Base-by-base conservation (phyloP, 495 filamentous ascomycete genomes). In the Mytilinidion resinicola region DNA sequence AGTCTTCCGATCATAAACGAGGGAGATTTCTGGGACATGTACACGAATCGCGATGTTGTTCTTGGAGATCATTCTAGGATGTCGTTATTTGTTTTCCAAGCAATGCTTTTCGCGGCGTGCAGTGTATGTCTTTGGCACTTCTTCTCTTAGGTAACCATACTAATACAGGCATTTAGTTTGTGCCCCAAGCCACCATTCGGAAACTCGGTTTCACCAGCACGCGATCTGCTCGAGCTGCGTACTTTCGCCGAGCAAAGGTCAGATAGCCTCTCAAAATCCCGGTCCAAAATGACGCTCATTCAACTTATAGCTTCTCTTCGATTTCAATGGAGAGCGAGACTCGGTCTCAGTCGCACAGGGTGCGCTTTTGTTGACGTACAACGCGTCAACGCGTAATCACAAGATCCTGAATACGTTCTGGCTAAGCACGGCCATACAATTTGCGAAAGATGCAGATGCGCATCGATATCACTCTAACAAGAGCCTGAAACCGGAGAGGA, bases 31-130 rank as follows among this genome's bases (percentile, higher is more conserved):
- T 80, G 78, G 78, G 65, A 69, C 30, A 67, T 74, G 9, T 78
- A 73, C 53, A 11, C 51, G 3, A 63, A 70, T 10, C 39, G 39
- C 4, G 39, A 42, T 9, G 4, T 3, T 42, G 12, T 14, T 42
- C 9, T 12, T 1, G 39, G 3, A 17, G 39, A 42, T 1, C 17
- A 17, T 17, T 42, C 39, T 1, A 72, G 67, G 35, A 64, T 79
- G 19, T 76, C 77, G 0, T 63, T 80, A 4, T 77, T 80, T 53
- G 67, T 80, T 12, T 76, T 79, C 35, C 76, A 78, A 59, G 72
- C 76, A 20, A 61, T 80, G 17, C 55, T 80, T 30, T 80, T 80
- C 50, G 74, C 73, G 7, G 73, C 71, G 20, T 77, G 73, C 48
- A 70, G 72, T 38, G 77, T 80, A 65, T 52, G 74, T 65, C 9